Evolutionary conservation across 805 yeast species (phyloP), one percentile per base, ranked within the genome.

Genomic region (Candida hispaniensis): DNA sequence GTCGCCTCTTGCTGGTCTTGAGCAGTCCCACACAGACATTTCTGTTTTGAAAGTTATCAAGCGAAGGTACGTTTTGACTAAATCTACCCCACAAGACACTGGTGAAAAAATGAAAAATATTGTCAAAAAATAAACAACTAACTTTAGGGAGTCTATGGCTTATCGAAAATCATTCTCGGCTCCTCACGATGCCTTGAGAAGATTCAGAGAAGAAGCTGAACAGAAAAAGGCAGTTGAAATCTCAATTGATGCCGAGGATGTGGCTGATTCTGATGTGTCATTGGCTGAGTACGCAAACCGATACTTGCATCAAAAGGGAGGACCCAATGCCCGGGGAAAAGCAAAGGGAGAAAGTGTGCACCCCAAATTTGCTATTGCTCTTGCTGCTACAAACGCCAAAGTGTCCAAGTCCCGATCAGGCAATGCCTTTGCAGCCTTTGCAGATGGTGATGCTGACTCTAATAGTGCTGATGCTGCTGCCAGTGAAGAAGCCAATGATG

Each of bases 1-100:
- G 25, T 35, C 45, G 33, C 58, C 59, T 16, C 51, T 49, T 34
- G 51, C 54, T 26, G 39, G 24, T 18, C 41, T 32, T 24, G 34
- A 39, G 23, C 44, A 38, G 17, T 19, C 32, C 33, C 23, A 23
- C 36, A 32, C 36, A 16, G 36, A 32, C 16, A 12, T 32, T 9
- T 23, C 23, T 23, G 17, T 28, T 4, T 28, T 32, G n/a, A 32
- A 32, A 28, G 22, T 32, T 18, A 32, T 32, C 17, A 32, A 32
- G 36, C 36, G 36, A 32, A 27, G 36, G 36, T 32, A 23, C 23
- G 36, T 32, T 23, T 12, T 19, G 9, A 19, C 21, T 8, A 8
- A 8, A 19, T 19, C 8, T 19, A 10, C 7, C 11, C 26, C n/a
- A n/a, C n/a, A n/a, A 19, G 22, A 19, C 22, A 19, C 10, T 19